Percentiles rank a stretch among this genome's conserved stretches.
Conservation (phyloP, 148 eudicot genomes). For the Gaultheria prostrata region DNA sequence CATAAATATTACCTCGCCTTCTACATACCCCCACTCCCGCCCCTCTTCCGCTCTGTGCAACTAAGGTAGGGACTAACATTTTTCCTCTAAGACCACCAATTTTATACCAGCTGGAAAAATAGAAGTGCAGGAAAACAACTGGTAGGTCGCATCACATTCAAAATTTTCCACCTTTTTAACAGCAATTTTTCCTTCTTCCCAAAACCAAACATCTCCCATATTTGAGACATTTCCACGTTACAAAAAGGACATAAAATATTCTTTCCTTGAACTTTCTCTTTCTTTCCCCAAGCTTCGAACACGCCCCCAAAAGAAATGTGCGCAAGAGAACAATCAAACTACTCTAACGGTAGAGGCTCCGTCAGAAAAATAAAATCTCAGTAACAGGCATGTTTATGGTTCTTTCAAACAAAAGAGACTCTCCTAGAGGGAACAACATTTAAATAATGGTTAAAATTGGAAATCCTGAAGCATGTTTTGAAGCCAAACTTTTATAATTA, state of each 20-base stretch:
- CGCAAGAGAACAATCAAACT: background rate
- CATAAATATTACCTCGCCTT: too few relatives aligned
- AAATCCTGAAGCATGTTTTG: background rate
- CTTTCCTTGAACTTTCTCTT: background rate
- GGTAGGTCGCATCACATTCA: background rate
- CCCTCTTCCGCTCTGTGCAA: background rate
- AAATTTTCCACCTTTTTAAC: background rate
- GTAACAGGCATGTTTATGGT: background rate
- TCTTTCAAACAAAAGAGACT: background rate
- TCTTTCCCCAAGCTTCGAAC: background rate
- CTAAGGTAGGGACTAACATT: background rate
- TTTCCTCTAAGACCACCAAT: background rate
- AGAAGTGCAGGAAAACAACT: background rate
- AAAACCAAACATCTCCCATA: background rate
- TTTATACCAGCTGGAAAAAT: background rate
- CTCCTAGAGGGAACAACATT: background rate
- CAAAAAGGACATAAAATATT: background rate
- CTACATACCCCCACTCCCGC: too few relatives aligned
- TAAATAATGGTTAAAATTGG: background rate
- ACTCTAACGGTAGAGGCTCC: background rate
- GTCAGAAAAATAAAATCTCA: background rate
- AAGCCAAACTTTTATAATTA: background rate
- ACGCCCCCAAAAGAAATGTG: background rate
- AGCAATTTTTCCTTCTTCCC: background rate
- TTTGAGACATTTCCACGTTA: background rate